Evolutionary conservation across 202 grass and related monocot genomes (phyloP).

Genomic region (Zoysia matrella): DNA sequence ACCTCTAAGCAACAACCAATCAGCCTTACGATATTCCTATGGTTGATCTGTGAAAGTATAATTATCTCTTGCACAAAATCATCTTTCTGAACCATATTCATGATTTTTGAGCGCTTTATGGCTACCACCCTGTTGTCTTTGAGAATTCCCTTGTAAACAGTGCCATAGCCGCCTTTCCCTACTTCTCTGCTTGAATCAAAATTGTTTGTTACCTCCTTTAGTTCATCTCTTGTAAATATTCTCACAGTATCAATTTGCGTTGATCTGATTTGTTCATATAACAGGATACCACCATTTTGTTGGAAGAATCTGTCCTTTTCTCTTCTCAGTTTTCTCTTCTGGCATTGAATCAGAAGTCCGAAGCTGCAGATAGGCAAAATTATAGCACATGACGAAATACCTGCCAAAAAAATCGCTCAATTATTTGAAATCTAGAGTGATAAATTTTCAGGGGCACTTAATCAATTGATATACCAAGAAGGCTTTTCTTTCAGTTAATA

Average conservation of each 20-base stretch:
- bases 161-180: constrained; percentile 23
- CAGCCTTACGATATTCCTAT: constrained; percentile 10
- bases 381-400: constrained; percentile 16
- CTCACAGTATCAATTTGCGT: constrained; percentile 28
- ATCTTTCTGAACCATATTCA: constrained; percentile 21
- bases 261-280: constrained; percentile 37
- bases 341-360: constrained; percentile 9
- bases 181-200: constrained; percentile 31
- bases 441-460: background rate
- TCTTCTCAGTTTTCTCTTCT: constrained; percentile 30
- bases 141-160: constrained; percentile 15
- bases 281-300: constrained; percentile 35
- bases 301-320: constrained; percentile 36
- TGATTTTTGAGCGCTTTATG: constrained; percentile 18
- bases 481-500: background rate
- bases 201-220: constrained; percentile 39
- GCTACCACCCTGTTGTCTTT: constrained; percentile 17
- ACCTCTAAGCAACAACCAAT: constrained; percentile 17
- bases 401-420: background rate
- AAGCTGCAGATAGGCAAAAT: background rate
- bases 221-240: constrained; percentile 42
- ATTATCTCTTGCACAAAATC: constrained; percentile 21
- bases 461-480: background rate
- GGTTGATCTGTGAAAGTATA: constrained; percentile 26
- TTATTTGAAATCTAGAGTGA: constrained; percentile 10